Base-by-base conservation (phyloP, 352 stramenopile species). In the Globisporangium uncinulatum region DNA sequence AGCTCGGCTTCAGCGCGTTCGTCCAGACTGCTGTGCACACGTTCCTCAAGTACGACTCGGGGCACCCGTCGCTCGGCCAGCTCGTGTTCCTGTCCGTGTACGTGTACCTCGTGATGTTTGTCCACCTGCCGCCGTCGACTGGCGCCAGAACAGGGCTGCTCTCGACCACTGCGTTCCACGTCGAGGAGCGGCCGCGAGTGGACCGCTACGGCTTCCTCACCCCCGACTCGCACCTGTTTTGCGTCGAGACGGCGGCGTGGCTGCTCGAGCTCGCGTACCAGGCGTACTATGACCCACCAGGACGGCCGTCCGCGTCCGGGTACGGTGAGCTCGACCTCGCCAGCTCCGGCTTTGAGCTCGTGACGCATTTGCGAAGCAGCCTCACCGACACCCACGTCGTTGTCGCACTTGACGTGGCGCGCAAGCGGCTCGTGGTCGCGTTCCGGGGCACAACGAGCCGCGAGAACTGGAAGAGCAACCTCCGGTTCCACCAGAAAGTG, bases 401-500 rank as follows among this genome's bases (percentile, higher is more conserved):
- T 52, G 83, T 75, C 55, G 86, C 70, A 24, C 78, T 66, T 45
- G 69, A 69, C 63, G 65, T 63, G 1, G 69, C 78, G 19, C 78
- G 83, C 17, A 77, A 80, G 31, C 83, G 85, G 11, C 71, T 96
- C 8, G 85, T 96, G 14, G 76, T 96, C 52, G 83, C 86, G 10
- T 96, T 96, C 51, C 79, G 86, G 46, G 86, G 86, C 4, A 94
- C 86, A 29, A 90, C 86, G 2, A 93, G 85, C 63, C 86, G 88
- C 37, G 78, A 83, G 51, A 92, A 96, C 63, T 96, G 86, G 86
- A 93, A 84, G 59, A 93, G 83, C 59, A 96, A 96, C 57, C 61
- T 96, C 4, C 80, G 85, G 20, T 89, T 87, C 13, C 76, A 92
- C 51, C 81, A 94, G 62, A 73, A 79, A 19, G 82, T 91, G 32